Conservation (phyloP, 805 yeast genomes). For the Vanderwaltozyma yarrowii region DNA sequence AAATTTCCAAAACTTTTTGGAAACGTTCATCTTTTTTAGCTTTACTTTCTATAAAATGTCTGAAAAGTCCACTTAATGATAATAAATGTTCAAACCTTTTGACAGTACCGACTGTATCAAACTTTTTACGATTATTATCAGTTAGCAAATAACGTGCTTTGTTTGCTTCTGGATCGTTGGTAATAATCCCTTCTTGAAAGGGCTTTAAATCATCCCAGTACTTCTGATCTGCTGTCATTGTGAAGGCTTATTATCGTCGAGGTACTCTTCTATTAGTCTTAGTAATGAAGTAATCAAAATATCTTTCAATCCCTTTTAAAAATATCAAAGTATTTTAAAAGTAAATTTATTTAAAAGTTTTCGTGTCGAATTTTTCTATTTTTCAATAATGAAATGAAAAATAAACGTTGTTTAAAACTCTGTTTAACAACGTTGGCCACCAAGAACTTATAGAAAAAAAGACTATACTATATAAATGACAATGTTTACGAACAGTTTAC, state of each 20-base stretch:
- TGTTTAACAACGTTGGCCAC: no score
- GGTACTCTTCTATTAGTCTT: background rate
- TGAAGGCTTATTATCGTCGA: background rate
- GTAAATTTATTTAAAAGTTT: background rate
- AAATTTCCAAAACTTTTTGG: slow-evolving; percentile 38
- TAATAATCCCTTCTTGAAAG: slow-evolving; percentile 4
- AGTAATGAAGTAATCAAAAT: no score
- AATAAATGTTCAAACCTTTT: slow-evolving; percentile 57
- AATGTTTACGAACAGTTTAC: no score
- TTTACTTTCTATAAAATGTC: slow-evolving; percentile 56
- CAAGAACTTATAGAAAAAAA: no score
- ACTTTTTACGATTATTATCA: slow-evolving; percentile 20
- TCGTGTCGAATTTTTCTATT: background rate
- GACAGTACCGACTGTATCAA: slow-evolving; percentile 50
- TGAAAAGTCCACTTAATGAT: slow-evolving; percentile 55
- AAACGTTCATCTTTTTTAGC: slow-evolving; percentile 53
- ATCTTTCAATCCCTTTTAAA: no score
- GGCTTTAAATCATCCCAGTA: slow-evolving; percentile 8
- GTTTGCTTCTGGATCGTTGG: slow-evolving; percentile 14
- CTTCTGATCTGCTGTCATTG: slow-evolving; percentile 8
- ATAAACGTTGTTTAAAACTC: no score
- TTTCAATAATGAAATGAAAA: no score
- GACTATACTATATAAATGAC: no score
- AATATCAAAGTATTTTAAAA: no score
- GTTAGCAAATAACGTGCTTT: slow-evolving; percentile 20